Evolutionary conservation across 2,329 filamentous ascomycete species (phyloP).

Genomic region (Venturia carpophila): DNA sequence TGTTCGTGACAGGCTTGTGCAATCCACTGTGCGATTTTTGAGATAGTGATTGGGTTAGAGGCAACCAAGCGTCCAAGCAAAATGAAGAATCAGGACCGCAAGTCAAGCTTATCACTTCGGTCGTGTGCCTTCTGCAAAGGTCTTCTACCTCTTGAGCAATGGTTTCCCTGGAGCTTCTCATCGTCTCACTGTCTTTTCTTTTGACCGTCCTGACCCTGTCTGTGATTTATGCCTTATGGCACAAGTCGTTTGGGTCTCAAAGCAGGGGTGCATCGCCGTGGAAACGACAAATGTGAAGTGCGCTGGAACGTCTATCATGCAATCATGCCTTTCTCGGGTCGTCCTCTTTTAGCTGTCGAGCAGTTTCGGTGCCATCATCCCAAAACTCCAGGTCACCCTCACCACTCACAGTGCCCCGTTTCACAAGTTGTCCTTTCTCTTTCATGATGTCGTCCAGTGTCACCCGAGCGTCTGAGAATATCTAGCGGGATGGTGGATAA

Average conservation of each 20-base stretch:
- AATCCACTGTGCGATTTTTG: neutral
- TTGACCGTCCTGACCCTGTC: neutral
- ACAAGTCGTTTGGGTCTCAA: neutral
- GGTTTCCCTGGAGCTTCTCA: neutral
- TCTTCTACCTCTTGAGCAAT: neutral
- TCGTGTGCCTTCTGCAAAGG: neutral
- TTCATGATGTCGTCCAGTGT: constrained; percentile 72
- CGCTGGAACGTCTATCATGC: neutral
- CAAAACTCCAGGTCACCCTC: constrained; percentile 91
- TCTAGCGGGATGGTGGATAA: constrained; percentile 29
- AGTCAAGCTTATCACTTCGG: neutral
- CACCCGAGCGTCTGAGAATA: constrained; percentile 63
- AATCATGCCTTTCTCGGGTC: neutral
- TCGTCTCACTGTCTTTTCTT: neutral
- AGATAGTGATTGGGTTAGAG: neutral
- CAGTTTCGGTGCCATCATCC: constrained; percentile 37
- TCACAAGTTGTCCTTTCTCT: constrained; percentile 66
- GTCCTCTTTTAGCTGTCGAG: neutral
- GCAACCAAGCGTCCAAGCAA: neutral
- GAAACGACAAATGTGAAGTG: neutral
- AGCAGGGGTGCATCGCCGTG: neutral
- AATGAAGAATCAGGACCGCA: neutral
- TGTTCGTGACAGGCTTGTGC: neutral
- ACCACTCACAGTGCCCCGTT: constrained; percentile 60
- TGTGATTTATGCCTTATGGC: neutral